Conservation (phyloP, 2,329 filamentous ascomycete species). For the Fusarium proliferatum region DNA sequence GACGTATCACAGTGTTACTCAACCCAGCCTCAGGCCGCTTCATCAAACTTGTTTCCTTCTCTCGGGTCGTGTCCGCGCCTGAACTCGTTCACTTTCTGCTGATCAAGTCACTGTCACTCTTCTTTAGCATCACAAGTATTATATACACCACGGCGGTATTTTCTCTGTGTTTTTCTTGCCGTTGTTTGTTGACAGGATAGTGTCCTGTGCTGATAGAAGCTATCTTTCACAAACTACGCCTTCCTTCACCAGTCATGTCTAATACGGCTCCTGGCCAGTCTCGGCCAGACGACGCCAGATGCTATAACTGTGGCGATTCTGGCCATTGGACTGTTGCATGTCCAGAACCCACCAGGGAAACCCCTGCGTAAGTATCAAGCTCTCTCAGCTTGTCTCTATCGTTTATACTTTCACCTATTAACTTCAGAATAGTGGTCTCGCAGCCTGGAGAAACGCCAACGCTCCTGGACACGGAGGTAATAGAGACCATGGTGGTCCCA, state of each 20-base stretch:
- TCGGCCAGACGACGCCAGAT: constrained; percentile 54
- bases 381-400: not conserved
- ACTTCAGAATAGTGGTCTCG: constrained; percentile 47
- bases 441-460: constrained; percentile 52
- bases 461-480: constrained; percentile 39
- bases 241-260: constrained; percentile 41
- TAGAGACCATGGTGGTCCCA: constrained; percentile 46
- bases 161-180: not conserved
- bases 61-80: constrained; percentile 13
- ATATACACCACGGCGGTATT: constrained; percentile 9
- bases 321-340: constrained; percentile 66
- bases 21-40: constrained; percentile 26
- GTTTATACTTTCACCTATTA: constrained; percentile 10
- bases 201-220: constrained; percentile 3
- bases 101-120: constrained; percentile 13
- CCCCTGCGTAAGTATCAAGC: constrained; percentile 60
- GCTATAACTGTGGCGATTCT: constrained; percentile 64
- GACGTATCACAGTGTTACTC: constrained; percentile 36
- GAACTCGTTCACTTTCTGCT: constrained; percentile 16
- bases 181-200: not conserved
- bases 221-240: not conserved
- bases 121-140: constrained; percentile 10
- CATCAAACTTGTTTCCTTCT: constrained; percentile 17
- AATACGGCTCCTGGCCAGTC: constrained; percentile 46
- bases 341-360: constrained; percentile 60